phyloP scores from a whole-genome alignment of 345 rosid species.

The Psidium friedrichsthalianum region DNA sequence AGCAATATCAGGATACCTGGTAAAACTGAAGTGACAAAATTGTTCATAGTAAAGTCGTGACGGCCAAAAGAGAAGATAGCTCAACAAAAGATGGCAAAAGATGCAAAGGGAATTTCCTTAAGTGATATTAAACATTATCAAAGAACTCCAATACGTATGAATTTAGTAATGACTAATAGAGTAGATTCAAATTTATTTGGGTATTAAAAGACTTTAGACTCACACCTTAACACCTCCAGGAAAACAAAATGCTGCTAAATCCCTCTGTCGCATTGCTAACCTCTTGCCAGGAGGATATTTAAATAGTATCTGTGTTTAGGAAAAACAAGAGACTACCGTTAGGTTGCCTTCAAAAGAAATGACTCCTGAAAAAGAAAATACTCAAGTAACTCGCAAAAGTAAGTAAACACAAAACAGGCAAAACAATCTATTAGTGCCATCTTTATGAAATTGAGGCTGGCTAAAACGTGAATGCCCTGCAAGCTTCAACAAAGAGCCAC shows the following conservation, averaged over 20 bases:
- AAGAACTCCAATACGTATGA: neutral
- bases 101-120: neutral
- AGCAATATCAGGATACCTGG: neutral
- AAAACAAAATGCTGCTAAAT: slow-evolving; percentile 87
- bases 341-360: neutral
- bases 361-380: neutral
- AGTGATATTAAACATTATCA: neutral
- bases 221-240: slow-evolving; percentile 92
- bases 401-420: neutral
- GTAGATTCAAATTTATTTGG: neutral
- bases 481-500: neutral
- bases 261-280: slow-evolving; percentile 66
- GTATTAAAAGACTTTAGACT: neutral
- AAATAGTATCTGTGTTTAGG: slow-evolving; percentile 54
- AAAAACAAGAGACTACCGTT: slow-evolving; percentile 4
- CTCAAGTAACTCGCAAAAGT: neutral
- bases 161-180: neutral
- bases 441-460: neutral
- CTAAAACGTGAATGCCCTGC: neutral
- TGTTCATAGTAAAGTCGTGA: neutral
- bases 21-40: neutral
- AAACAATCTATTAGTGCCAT: neutral
- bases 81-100: neutral
- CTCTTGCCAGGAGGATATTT: slow-evolving; percentile 89
- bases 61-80: neutral